Evolutionary conservation across 2,329 filamentous ascomycete genomes (phyloP).

Genomic region (Epichloe hybrida): DNA sequence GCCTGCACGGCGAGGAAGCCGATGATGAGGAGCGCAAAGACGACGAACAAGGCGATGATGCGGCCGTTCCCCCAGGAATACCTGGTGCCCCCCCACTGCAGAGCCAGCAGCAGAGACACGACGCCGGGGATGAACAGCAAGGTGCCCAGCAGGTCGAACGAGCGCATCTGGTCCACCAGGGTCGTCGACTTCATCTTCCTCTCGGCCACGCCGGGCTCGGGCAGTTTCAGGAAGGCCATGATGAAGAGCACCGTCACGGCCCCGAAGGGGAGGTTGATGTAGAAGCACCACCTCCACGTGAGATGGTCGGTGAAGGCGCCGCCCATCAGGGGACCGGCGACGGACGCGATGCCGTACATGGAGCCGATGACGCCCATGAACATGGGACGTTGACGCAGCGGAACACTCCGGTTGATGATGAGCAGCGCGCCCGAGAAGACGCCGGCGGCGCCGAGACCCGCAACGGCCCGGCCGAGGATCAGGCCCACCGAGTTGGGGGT

Average conservation of each 20-base stretch:
- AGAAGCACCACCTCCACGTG: conserved; percentile 28
- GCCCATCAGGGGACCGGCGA: conserved; percentile 21
- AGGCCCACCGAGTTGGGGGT: conserved; percentile 19
- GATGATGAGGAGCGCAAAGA: conserved; percentile 5
- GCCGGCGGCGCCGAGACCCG: conserved; percentile 28
- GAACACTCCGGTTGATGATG: conserved; percentile 27
- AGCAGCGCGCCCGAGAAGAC: conserved; percentile 31
- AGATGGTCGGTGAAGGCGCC: conserved; percentile 23
- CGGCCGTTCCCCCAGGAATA: conserved; percentile 13
- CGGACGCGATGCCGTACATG: conserved; percentile 33
- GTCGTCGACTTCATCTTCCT: conserved; percentile 8
- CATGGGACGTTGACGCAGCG: conserved; percentile 19
- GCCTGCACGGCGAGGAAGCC: conserved; percentile 22
- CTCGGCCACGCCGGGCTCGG: conserved; percentile 5
- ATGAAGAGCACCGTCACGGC: conserved; percentile 20
- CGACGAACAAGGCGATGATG: conserved; percentile 6
- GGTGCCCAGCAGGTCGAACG: conserved; percentile 15
- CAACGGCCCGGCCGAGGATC: conserved; percentile 23
- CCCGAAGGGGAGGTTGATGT: conserved; percentile 27
- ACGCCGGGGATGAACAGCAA: conserved; percentile 22
- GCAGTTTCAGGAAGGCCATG: conserved; percentile 9
- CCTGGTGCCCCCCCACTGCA: conserved; percentile 33
- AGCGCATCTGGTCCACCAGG: conserved; percentile 1
- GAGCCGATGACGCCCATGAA: conserved; percentile 23
- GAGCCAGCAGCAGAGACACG: conserved; percentile 33